Percentiles rank a stretch among this genome's conserved stretches.
These are phyloP conservation scores for Hypoxylon sp. DNA, from an alignment of 2,329 filamentous ascomycete genomes.

Conservation along the genomic window DNA sequence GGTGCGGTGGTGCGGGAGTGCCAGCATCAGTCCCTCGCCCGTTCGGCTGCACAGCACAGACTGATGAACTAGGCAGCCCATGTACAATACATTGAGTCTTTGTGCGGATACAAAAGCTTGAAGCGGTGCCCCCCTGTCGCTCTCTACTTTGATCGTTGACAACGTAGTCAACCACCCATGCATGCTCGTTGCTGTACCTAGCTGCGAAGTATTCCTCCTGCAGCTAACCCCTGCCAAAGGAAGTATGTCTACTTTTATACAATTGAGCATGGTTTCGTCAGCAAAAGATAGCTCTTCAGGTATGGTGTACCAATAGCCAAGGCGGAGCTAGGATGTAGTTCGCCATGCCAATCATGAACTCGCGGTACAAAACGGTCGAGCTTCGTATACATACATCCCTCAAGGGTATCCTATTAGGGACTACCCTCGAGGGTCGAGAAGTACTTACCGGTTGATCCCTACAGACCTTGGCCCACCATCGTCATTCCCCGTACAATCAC, in stretches of 20 bases:
- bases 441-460: conserved; percentile 48
- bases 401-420: conserved; percentile 38
- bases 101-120: conserved; percentile 49
- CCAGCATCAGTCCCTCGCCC: conserved; percentile 39
- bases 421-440: conserved; percentile 43
- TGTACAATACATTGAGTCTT: conserved; percentile 39
- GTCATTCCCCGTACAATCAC: conserved; percentile 49
- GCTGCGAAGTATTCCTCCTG: conserved; percentile 48
- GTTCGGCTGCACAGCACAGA: conserved; percentile 44
- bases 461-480: conserved; percentile 47
- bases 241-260: conserved; percentile 51
- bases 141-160: conserved; percentile 48
- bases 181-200: conserved; percentile 50
- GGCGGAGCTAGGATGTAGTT: conserved; percentile 45
- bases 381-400: conserved; percentile 43
- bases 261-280: conserved; percentile 47
- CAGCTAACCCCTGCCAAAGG: conserved; percentile 46
- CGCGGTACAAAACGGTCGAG: conserved; percentile 43
- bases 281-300: conserved; percentile 49
- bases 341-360: conserved; percentile 44
- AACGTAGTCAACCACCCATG: conserved; percentile 46
- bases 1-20: conserved; percentile 42
- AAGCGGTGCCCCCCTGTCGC: conserved; percentile 46
- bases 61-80: conserved; percentile 37
- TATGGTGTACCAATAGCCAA: conserved; percentile 51